Evolutionary conservation across 2,329 filamentous ascomycete genomes (phyloP).

Genomic region (Aspergillus brasiliensis): DNA sequence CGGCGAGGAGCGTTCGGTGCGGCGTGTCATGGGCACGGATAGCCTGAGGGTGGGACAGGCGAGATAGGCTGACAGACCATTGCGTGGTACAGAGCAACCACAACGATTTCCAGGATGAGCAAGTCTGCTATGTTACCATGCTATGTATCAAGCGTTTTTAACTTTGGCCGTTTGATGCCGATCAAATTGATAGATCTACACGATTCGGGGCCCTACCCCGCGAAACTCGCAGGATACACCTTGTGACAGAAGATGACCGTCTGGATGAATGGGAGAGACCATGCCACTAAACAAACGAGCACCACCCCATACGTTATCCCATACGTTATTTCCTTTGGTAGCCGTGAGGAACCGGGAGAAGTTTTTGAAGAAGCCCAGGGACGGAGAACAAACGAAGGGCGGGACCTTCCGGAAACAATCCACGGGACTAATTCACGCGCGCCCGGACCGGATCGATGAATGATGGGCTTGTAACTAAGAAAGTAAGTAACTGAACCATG

Average conservation of each 20-base stretch:
- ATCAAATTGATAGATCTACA: constrained; percentile 12
- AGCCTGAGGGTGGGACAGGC: constrained; percentile 6
- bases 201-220: neutral
- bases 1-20: constrained; percentile 5
- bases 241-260: constrained; percentile 3
- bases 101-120: constrained; percentile 1
- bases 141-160: neutral
- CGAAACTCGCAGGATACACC: neutral
- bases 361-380: neutral
- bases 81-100: constrained; percentile 1
- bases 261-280: neutral
- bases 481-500: no score
- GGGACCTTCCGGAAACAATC: constrained; percentile 24
- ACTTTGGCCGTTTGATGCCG: constrained; percentile 3
- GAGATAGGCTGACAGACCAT: constrained; percentile 11
- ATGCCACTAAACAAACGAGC: neutral
- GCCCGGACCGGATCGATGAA: constrained; percentile 22
- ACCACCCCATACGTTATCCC: no score
- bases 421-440: constrained; percentile 24
- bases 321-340: no score
- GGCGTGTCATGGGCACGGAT: constrained; percentile 8
- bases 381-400: neutral
- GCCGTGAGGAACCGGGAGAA: no score
- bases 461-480: constrained; percentile 7
- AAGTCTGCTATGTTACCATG: neutral